Conservation (phyloP, 352 stramenopile species). For the Phytophthora aleatoria region DNA sequence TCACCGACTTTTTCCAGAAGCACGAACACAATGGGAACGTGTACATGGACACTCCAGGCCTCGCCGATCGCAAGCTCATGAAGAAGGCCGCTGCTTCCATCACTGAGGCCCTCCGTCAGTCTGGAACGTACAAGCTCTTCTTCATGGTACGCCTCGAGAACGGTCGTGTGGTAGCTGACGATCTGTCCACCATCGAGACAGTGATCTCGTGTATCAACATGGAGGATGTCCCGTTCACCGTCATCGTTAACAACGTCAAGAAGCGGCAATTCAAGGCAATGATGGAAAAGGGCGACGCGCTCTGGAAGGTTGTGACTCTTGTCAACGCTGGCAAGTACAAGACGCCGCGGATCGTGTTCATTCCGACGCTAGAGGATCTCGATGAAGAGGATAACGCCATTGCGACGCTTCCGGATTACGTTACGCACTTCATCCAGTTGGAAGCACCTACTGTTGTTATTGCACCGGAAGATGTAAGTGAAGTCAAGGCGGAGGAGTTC, state of each 20-base stretch:
- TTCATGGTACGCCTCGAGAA: background rate
- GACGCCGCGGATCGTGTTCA: slow-evolving; percentile 7
- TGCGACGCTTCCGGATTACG: background rate
- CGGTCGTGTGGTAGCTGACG: background rate
- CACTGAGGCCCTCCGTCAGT: background rate
- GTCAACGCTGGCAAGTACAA: slow-evolving; percentile 10
- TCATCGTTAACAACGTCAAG: no score
- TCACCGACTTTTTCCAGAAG: slow-evolving; percentile 23
- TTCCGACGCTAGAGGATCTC: slow-evolving; percentile 6
- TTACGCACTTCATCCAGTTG: background rate
- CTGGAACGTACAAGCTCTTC: background rate
- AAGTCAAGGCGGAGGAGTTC: background rate
- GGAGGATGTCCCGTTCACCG: no score
- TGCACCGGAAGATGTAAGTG: background rate
- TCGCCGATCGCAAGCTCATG: background rate
- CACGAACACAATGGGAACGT: slow-evolving; percentile 15
- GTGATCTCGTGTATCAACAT: no score
- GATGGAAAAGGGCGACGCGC: slow-evolving; percentile 11
- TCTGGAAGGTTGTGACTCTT: background rate
- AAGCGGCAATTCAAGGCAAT: no score
- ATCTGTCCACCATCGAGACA: background rate
- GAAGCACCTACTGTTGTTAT: background rate
- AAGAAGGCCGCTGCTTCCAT: background rate
- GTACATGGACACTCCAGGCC: slow-evolving; percentile 7
- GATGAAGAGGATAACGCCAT: slow-evolving; percentile 1